Evolutionary conservation across 345 rosid species (phyloP), one percentile per base, ranked within the genome.

Genomic region (Corchorus capsularis): DNA sequence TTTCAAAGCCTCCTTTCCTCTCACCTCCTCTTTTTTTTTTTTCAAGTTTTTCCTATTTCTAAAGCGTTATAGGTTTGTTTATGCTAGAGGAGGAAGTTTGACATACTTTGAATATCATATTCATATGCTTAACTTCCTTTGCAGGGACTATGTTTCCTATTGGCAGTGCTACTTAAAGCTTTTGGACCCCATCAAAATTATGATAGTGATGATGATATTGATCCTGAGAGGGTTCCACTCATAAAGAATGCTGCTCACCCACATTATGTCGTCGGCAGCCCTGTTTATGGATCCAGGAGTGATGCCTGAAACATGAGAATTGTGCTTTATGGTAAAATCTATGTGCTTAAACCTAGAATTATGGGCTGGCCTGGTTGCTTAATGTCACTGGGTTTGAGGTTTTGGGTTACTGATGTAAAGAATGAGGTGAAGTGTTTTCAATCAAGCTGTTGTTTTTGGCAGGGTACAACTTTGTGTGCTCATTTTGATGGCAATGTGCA

Each of bases 151-250:
- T 89, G 88, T 47, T 79, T 91, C 64, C 57, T 89, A 47, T 59
- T 89, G 81, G 97, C 94, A 7, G 73, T 89, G 91, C 73, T 89
- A 52, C 93, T 96, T 73, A 90, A 89, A 79, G 93, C 87, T 71
- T 84, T 92, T 22, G 97, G 98, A 50, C 94, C 97, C 8, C 88
- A 87, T 84, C 87, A 55, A 43, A 80, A 75, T 82, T 92, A 91
- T 80, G 96, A 90, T 71, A 91, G 93, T 67, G 98, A 92, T 22
- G 96, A 95, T 80, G 96, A 95, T 19, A 87, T 64, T 67, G 76
- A 69, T 75, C 57, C 89, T 16, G 91, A 84, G 63, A 89, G 82
- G 56, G 91, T 76, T 82, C 90, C 94, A n/a, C 89, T 95, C 61
- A 78, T 95, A 69, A 87, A 80, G 59, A 85, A 90, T 86, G 78